Percentiles rank a stretch among this genome's conserved stretches.
phyloP scores from a whole-genome alignment of 108 stramenopile genomes.

The Nitzschia putrida region DNA sequence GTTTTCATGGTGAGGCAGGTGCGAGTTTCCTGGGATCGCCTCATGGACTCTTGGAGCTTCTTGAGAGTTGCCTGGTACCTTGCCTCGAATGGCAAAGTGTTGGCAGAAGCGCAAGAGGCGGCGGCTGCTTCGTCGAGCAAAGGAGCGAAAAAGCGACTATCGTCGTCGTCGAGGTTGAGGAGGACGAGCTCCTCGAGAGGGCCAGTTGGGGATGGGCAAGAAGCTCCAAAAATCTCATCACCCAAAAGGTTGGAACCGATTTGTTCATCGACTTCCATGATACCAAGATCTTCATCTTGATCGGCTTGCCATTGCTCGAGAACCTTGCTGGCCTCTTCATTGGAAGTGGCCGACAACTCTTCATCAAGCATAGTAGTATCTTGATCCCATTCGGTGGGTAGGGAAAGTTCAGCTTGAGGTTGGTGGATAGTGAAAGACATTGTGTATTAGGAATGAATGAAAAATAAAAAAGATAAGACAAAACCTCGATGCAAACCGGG shows the following conservation, averaged over 20 bases:
- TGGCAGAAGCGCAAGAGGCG: constrained; percentile 1
- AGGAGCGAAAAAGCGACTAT: constrained; percentile 36
- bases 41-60: constrained; percentile 54
- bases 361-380: constrained; percentile 41
- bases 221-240: constrained; percentile 49
- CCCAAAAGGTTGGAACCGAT: constrained; percentile 53
- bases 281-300: constrained; percentile 34
- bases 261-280: constrained; percentile 64
- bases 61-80: constrained; percentile 43
- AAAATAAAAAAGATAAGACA: neutral
- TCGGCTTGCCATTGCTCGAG: constrained; percentile 53
- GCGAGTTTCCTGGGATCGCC: constrained; percentile 47
- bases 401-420: constrained; percentile 24
- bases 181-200: constrained; percentile 41
- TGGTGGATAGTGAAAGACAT: constrained; percentile 18
- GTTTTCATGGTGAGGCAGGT: constrained; percentile 50
- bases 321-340: constrained; percentile 51
- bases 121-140: constrained; percentile 20
- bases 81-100: constrained; percentile 32
- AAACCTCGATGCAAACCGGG: too few relatives aligned
- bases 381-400: constrained; percentile 38
- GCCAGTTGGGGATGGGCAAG: constrained; percentile 37
- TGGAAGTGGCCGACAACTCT: constrained; percentile 39
- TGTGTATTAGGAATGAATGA: neutral
- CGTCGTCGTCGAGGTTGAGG: constrained; percentile 29